Conservation (phyloP, 345 rosid species). For the Sisymbrium irio region DNA sequence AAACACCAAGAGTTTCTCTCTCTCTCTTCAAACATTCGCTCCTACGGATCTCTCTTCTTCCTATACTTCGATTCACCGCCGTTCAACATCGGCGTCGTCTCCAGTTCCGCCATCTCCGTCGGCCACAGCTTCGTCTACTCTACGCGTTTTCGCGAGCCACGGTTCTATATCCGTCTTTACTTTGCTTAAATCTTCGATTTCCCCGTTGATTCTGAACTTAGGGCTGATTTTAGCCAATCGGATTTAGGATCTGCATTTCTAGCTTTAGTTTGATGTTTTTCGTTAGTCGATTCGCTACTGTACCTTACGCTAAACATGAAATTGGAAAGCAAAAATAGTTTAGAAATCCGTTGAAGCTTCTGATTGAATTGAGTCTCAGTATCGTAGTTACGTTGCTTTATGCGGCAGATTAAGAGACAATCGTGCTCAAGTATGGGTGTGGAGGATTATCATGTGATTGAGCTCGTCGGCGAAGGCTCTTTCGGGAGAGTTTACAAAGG, state of each 20-base stretch:
- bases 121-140: background rate
- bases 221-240: background rate
- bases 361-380: background rate
- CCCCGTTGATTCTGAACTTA: background rate
- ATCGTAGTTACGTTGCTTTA: background rate
- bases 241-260: slow-evolving; percentile 5
- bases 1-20: background rate
- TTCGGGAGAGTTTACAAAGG: slow-evolving; percentile 96
- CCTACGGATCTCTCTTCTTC: slow-evolving; percentile 12
- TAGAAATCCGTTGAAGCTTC: slow-evolving; percentile 1
- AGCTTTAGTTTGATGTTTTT: background rate
- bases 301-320: background rate
- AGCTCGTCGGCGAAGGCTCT: slow-evolving; percentile 97
- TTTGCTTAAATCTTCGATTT: background rate
- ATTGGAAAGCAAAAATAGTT: background rate
- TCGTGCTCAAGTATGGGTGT: slow-evolving; percentile 54
- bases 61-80: background rate
- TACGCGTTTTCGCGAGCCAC: background rate
- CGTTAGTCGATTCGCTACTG: background rate
- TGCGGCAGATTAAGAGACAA: slow-evolving; percentile 12
- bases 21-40: slow-evolving; percentile 1
- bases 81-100: background rate
- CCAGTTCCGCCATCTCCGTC: slow-evolving; percentile 8
- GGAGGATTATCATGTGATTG: slow-evolving; percentile 88
- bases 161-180: slow-evolving; percentile 4